Base-by-base conservation (phyloP, 495 filamentous ascomycete species). In the Cladorrhinum samala region DNA sequence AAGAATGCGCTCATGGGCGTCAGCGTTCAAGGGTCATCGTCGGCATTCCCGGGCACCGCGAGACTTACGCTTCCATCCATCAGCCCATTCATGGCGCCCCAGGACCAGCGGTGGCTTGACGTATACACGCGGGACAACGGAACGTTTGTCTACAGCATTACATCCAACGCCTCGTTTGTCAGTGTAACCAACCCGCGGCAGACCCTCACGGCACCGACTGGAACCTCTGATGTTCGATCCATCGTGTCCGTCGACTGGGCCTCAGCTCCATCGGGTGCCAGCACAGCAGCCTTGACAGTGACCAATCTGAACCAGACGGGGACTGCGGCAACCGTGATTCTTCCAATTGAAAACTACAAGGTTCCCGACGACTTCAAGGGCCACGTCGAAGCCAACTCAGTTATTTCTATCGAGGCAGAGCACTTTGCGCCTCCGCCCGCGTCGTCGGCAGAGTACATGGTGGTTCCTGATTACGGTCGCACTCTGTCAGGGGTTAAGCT, bases 1-100 rank as follows among this genome's bases (percentile, higher is more conserved):
- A 64, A 77, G 9, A 69, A 71, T 0, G 79, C 80, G 2, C 68
- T 78, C 30, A 72, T 85, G 62, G 82, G 83, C 37, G 72, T 86
- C 27, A 62, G 75, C 1, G 68, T 77, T 27, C 78, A 84, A 61
- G 75, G 70, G 1, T 72, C 60, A 60, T 78, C 77, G 46, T 73
- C 71, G 0, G 68, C 74, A 1, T 70, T 77, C 13, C 76, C 82
- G 0, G 76, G 71, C 8, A 55, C 60, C n/a, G 63, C 67, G 37
- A 72, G 66, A 8, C 66, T 78, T n/a, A 59, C 67, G 3, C 70
- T 83, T 9, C 68, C 74, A 2, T 54, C 76, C 0, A 68, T 83
- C 41, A 77, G 73, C 52, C 77, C 78, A 2, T 85, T 77, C 54
- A 72, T 72, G 2, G 69, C 73, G 1, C 61, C 65, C 6, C 64